phyloP scores from a whole-genome alignment of 768 basidiomycete species.

The Xanthoconium stramineum region DNA sequence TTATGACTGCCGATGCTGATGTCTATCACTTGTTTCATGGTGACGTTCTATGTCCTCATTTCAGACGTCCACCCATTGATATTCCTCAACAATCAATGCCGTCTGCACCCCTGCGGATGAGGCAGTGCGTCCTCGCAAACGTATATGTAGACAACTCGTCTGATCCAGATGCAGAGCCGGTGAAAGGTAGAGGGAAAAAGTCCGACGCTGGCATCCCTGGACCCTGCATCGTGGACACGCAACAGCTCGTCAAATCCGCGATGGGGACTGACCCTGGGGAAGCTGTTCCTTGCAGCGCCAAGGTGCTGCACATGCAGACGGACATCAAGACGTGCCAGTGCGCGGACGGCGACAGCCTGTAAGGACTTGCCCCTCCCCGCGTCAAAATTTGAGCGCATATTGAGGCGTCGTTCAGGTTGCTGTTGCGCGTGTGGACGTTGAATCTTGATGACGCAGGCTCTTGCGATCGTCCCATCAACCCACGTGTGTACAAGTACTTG shows the following conservation, averaged over 20 bases:
- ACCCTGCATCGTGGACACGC: constrained; percentile 41
- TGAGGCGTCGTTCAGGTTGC: constrained; percentile 27
- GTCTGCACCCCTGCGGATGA: too few species aligned
- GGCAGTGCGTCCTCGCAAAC: not conserved
- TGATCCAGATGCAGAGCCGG: constrained; percentile 8
- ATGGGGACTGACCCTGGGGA: constrained; percentile 33
- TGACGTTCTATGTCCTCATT: too few species aligned
- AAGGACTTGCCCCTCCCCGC: constrained; percentile 14
- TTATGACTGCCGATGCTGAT: too few species aligned
- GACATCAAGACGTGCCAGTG: constrained; percentile 40
- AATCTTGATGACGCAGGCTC: constrained; percentile 46
- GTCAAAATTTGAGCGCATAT: not conserved
- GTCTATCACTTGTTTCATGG: too few species aligned
- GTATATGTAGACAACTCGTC: too few species aligned
- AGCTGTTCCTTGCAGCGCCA: constrained; percentile 32
- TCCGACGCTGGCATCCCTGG: constrained; percentile 7
- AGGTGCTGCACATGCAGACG: constrained; percentile 31
- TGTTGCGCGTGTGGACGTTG: constrained; percentile 44
- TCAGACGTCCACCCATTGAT: too few species aligned
- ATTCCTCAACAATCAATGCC: too few species aligned
- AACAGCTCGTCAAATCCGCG: constrained; percentile 35
- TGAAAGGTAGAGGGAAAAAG: not conserved
- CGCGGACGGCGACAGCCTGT: constrained; percentile 54
- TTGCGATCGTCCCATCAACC: constrained; percentile 17
- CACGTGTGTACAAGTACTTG: constrained; percentile 10